Evolutionary conservation across 768 basidiomycete genomes (phyloP), one percentile per base, ranked within the genome.

Genomic region (Boletus tylopilopsis): DNA sequence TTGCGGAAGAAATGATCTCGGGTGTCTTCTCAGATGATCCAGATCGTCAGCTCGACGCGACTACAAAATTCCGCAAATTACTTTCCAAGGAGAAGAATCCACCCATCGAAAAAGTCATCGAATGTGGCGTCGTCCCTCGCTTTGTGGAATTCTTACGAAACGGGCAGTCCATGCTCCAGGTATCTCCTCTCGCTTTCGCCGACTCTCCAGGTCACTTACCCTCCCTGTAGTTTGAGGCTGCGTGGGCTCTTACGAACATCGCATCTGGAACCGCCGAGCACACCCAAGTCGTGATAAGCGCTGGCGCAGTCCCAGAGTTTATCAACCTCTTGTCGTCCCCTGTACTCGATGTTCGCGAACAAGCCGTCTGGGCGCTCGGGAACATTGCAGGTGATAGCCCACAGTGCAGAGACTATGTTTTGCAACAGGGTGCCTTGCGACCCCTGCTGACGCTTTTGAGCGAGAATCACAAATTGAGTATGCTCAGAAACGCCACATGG

Each of bases 31-130:
- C 90, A 21, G 85, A 94, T 44, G 87, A 94, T 68, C 75, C 86
- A 25, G 92, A 96, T 51, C 86, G 82, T 60, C 96, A 99, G 71
- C 76, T 95, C 52, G 94, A 97, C 69, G 90, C 95, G 66, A 98
- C 96, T 16, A 97, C 92, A 65, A 95, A 90, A 73, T 98, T 98
- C 79, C 87, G 96, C 63, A 99, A 97, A 73, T 80, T 99, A 34
- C 82, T 99, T 56, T 97, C 94, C 58, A 99, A 99, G 75, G 96
- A 99, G 76, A 95, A 94, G 77, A 99, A 97, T 68, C 96, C 96
- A 40, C 96, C 95, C 18, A 99, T 99, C 67, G 96, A 99, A 69
- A 84, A 86, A 68, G 96, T 99, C 59, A 98, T 95, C 68, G 91
- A 94, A 61, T 96, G 94, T 70, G 90, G 92, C 49, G 96, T 99